Evolutionary conservation across 1,284 basidiomycete genomes (phyloP).

Genomic region (Rhodotorula sp.): DNA sequence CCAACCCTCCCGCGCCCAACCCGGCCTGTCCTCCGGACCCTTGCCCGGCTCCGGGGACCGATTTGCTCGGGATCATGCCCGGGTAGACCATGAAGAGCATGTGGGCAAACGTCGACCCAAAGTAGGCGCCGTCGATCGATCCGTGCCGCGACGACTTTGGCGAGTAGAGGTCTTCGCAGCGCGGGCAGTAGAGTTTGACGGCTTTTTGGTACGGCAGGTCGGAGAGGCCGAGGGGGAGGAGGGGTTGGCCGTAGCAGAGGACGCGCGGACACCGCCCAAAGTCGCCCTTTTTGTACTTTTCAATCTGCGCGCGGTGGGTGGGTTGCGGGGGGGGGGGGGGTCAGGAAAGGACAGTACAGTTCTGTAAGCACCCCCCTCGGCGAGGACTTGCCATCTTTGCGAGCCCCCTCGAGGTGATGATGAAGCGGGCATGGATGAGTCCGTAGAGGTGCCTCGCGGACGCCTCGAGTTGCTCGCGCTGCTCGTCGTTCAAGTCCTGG

Average conservation of each 20-base stretch:
- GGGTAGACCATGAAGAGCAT: slow-evolving; percentile 94
- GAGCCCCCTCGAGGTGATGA: slow-evolving; percentile 88
- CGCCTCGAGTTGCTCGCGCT: slow-evolving; percentile 65
- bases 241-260: slow-evolving; percentile 82
- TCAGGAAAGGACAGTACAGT: too few relatives aligned
- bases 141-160: slow-evolving; percentile 93
- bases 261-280: slow-evolving; percentile 95
- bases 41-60: slow-evolving; percentile 54
- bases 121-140: slow-evolving; percentile 93
- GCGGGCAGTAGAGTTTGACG: slow-evolving; percentile 92
- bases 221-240: slow-evolving; percentile 90
- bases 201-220: slow-evolving; percentile 94
- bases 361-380: too few relatives aligned
- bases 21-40: slow-evolving; percentile 49
- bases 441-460: slow-evolving; percentile 90
- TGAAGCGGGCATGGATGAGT: slow-evolving; percentile 94
- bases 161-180: slow-evolving; percentile 94
- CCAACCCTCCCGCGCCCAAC: slow-evolving; percentile 11
- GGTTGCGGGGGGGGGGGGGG: too few relatives aligned
- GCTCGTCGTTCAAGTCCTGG: slow-evolving; percentile 54
- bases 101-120: slow-evolving; percentile 91
- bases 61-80: slow-evolving; percentile 79
- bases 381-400: slow-evolving; percentile 79
- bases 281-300: slow-evolving; percentile 95
- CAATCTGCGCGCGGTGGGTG: slow-evolving; percentile 46